A percentile compares a stretch with the other conserved stretches of the same genome.
Evolutionary conservation across 2,329 filamentous ascomycete genomes (phyloP).

Genomic region (Pseudonectria buxi): DNA sequence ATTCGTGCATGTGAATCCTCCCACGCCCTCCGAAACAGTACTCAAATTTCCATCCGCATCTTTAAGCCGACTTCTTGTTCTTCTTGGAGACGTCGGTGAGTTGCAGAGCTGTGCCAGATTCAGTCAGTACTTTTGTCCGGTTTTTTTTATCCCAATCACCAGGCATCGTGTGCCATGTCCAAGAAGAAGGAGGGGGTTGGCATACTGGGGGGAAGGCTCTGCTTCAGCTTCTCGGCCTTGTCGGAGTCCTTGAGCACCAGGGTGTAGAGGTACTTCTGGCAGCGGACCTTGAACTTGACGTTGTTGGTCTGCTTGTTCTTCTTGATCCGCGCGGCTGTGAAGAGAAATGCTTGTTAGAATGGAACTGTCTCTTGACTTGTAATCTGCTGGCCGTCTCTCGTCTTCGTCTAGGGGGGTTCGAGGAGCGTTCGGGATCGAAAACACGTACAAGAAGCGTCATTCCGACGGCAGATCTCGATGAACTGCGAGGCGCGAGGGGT

Average conservation of each 20-base stretch:
- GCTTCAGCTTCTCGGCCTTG: constrained; percentile 99
- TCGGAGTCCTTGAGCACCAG: constrained; percentile 97
- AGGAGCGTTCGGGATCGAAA: constrained; percentile 7
- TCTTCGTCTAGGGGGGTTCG: constrained; percentile 1
- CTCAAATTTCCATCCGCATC: constrained; percentile 18
- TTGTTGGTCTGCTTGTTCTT: constrained; percentile 84
- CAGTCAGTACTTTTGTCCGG: constrained; percentile 5
- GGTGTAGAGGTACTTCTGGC: constrained; percentile 93
- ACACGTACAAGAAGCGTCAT: constrained; percentile 96
- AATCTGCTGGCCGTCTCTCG: constrained; percentile 9
- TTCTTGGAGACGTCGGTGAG: constrained; percentile 53
- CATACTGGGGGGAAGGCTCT: constrained; percentile 95
- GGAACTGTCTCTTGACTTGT: constrained; percentile 4
- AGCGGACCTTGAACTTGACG: constrained; percentile 99
- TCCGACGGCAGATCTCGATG: constrained; percentile 99
- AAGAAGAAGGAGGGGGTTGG: constrained; percentile 15
- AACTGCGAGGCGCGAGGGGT: constrained; percentile 54
- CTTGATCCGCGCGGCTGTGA: constrained; percentile 82
- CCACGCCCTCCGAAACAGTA: constrained; percentile 19
- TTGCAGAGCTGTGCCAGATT: constrained; percentile 38
- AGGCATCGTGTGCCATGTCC: not conserved
- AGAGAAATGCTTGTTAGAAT: constrained; percentile 25
- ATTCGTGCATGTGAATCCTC: constrained; percentile 36
- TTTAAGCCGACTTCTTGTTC: constrained; percentile 27
- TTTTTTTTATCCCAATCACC: no score